phyloP scores from a whole-genome alignment of 78 protist genomes.

The Dictyostelium capitatum region DNA sequence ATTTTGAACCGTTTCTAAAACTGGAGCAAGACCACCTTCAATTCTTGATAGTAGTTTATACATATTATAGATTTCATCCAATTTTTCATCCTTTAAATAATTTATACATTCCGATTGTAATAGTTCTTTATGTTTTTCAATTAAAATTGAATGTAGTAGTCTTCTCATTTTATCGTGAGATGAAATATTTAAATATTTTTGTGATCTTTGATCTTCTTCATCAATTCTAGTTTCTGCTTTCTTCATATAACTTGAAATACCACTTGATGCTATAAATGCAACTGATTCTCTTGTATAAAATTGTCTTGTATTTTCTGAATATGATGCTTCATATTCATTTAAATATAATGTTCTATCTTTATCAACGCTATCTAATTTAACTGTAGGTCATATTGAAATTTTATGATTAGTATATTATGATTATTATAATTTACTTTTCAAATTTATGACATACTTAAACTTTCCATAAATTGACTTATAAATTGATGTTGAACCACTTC shows the following conservation, averaged over 20 bases:
- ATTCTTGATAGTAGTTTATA: slow-evolving; percentile 83
- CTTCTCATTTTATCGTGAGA: slow-evolving; percentile 54
- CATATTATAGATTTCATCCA: slow-evolving; percentile 65
- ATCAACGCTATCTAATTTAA: slow-evolving; percentile 73
- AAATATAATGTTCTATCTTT: slow-evolving; percentile 72
- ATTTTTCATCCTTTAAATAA: slow-evolving; percentile 78
- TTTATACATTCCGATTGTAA: slow-evolving; percentile 81
- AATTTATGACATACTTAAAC: slow-evolving; percentile 32
- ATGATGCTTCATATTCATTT: slow-evolving; percentile 73
- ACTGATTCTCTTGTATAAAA: slow-evolving; percentile 83
- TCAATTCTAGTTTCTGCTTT: slow-evolving; percentile 83
- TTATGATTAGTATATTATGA: too few species aligned
- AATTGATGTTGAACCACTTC: slow-evolving; percentile 26
- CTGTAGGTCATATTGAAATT: slow-evolving; percentile 33
- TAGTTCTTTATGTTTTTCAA: slow-evolving; percentile 71
- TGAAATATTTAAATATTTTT: slow-evolving; percentile 44
- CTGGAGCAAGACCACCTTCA: slow-evolving; percentile 79
- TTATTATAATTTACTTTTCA: too few species aligned
- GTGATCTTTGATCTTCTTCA: slow-evolving; percentile 68
- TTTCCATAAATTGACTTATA: slow-evolving; percentile 64
- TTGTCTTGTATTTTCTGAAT: slow-evolving; percentile 34
- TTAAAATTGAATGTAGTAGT: slow-evolving; percentile 43
- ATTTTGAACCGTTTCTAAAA: slow-evolving; percentile 74
- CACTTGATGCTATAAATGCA: slow-evolving; percentile 44
- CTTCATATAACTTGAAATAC: slow-evolving; percentile 64